These are phyloP conservation scores for Darksidea phi DNA, from an alignment of 495 filamentous ascomycete species.

Conservation along the genomic window DNA sequence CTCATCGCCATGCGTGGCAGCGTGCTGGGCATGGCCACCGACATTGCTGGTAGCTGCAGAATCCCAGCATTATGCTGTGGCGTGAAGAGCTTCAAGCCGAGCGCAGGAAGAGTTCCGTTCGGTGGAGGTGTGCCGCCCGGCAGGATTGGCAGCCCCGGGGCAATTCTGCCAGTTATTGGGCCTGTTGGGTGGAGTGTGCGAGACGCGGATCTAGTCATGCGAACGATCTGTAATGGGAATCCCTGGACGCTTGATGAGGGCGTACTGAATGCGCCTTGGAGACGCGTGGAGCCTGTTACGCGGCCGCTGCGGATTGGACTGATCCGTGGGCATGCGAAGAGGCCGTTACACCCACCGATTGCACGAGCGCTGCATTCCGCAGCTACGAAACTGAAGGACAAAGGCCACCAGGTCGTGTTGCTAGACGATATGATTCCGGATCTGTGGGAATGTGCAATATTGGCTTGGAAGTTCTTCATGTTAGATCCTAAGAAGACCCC, in stretches of 20 bases:
- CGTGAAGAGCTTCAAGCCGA: slow-evolving; percentile 39
- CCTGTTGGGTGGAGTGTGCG: slow-evolving; percentile 49
- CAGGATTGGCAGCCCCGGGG: slow-evolving; percentile 25
- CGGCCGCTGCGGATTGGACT: slow-evolving; percentile 33
- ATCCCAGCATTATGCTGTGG: slow-evolving; percentile 42
- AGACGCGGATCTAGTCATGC: slow-evolving; percentile 53
- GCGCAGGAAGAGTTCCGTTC: slow-evolving; percentile 35
- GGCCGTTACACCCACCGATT: slow-evolving; percentile 40
- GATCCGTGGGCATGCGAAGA: slow-evolving; percentile 32
- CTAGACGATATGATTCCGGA: slow-evolving; percentile 30
- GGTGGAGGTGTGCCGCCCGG: slow-evolving; percentile 39
- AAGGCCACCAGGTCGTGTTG: slow-evolving; percentile 31
- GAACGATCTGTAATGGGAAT: slow-evolving; percentile 50
- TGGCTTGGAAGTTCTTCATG: slow-evolving; percentile 37
- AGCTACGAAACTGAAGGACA: slow-evolving; percentile 21
- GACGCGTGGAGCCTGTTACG: slow-evolving; percentile 20
- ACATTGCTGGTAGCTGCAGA: slow-evolving; percentile 37
- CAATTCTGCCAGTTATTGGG: slow-evolving; percentile 53
- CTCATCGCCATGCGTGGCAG: slow-evolving; percentile 30
- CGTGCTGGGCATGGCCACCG: slow-evolving; percentile 31
- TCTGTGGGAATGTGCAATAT: slow-evolving; percentile 25
- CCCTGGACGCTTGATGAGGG: slow-evolving; percentile 51
- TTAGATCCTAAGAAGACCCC: slow-evolving; percentile 38
- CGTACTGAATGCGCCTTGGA: slow-evolving; percentile 53
- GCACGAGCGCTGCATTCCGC: slow-evolving; percentile 35